These are phyloP conservation scores for Diaporthe citri DNA, from an alignment of 2,329 filamentous ascomycete species.

Conservation along the genomic window DNA sequence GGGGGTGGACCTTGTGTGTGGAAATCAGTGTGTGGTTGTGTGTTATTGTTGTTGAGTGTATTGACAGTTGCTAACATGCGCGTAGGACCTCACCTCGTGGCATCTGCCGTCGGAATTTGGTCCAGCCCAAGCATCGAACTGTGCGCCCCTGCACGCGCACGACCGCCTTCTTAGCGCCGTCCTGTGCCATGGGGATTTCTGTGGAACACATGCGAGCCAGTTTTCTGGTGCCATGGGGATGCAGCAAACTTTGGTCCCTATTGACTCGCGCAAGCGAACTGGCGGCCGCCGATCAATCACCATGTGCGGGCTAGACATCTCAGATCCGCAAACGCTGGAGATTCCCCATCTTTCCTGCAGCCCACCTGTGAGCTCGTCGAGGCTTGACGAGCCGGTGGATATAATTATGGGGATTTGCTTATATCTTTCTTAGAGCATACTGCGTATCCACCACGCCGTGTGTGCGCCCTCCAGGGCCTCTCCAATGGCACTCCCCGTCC, in stretches of 20 bases:
- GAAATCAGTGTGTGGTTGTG: not conserved
- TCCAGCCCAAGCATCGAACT: conserved; percentile 10
- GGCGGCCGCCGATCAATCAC: conserved; percentile 5
- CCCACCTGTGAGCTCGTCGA: not conserved
- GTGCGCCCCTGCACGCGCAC: conserved; percentile 2
- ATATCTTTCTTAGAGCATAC: not conserved
- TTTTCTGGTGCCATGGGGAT: conserved; percentile 17
- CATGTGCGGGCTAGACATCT: conserved; percentile 2
- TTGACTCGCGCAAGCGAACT: conserved; percentile 21
- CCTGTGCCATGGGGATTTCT: conserved; percentile 35
- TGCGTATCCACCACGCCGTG: not conserved
- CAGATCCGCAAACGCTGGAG: conserved; percentile 5
- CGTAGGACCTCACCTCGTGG: not conserved
- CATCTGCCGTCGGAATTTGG: conserved; percentile 10
- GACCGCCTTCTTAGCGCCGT: conserved; percentile 16
- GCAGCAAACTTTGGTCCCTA: conserved; percentile 4
- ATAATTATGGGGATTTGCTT: not conserved
- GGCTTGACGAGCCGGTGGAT: conserved; percentile 19
- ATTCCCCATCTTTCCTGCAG: conserved; percentile 5
- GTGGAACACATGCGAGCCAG: conserved; percentile 27
- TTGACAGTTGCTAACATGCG: not conserved
- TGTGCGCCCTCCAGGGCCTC: not conserved
- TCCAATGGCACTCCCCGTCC: not conserved
- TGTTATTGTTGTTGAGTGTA: not conserved
- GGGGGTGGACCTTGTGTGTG: not conserved